Evolutionary conservation across 768 basidiomycete species (phyloP), one percentile per base, ranked within the genome.

Genomic region (Clitopilus hobsonii): DNA sequence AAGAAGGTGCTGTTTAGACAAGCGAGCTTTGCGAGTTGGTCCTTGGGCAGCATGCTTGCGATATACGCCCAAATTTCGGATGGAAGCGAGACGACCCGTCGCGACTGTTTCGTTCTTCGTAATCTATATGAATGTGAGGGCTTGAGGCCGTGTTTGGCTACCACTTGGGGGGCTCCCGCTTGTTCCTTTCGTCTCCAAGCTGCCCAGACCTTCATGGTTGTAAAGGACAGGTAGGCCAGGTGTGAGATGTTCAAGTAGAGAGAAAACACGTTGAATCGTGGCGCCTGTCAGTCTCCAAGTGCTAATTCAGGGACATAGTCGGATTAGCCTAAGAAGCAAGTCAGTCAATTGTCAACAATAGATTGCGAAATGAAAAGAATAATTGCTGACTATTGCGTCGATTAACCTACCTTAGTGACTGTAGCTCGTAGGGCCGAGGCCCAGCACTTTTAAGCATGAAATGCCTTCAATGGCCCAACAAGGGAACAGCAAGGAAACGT

Each of bases 211-310:
- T 45, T 45, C 41, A 45, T 45, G 41, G 32, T 36, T 11, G 41
- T 16, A 18, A 23, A 18, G 18, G 3, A 5, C 10, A 45, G 18
- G 41, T 10, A 20, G 22, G 22, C n/a, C 5, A 18, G 22, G 22
- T 10, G 16, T 18, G 41, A 11, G 41, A 23, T 23, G 22, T 18
- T 45, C 41, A n/a, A n/a, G n/a, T 45, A 20, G 16, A 45, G 5
- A 20, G 22, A 45, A 45, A 45, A 45, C 41, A 45, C 41, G 41
- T 45, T 45, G 41, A n/a, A 45, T 45, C 41, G 41, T 45, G 41
- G 41, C 41, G 41, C 6, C 41, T 45, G 41, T 45, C 41, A 45
- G 41, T 20, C 18, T 45, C 18, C 11, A 23, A 6, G 41, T 18
- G 18, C 41, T 45, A 45, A 45, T 45, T 45, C 41, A 45, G 41